Evolutionary conservation across 176 grass and related monocot species (phyloP), one percentile per base, ranked within the genome.

Genomic region (Triticum urartu): DNA sequence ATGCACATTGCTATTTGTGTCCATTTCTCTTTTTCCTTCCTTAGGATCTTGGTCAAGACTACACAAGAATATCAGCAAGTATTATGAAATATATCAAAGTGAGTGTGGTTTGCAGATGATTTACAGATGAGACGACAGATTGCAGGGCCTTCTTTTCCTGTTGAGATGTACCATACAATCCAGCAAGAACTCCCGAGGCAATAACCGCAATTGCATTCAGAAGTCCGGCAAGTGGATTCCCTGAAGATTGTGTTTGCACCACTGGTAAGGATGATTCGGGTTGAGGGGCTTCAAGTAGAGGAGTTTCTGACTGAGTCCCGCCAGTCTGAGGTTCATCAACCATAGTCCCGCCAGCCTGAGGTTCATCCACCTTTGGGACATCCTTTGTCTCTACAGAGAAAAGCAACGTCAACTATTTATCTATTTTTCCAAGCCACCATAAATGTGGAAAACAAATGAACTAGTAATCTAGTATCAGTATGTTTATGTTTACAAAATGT

Each of bases 61-160:
- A 79, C 9, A 64, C 20, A 81, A 86, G 65, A 61, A 71, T 64
- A 36, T 26, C 66, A 69, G 6, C 2, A 17, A 21, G 30, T 5
- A 12, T n/a, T 63, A 77, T 61, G 39, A 82, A 71, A 90, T 26
- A 47, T 59, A 8, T 50, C 1, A 64, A 39, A 39, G 72, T 72
- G 75, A 67, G 68, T 64, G 42, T 14, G 72, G 90, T 79, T 84
- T 84, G 84, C 13, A 92, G 85, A 89, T 91, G 81, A 61, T 89
- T 97, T 97, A 99, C 97, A 87, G 89, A 93, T 90, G 92, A 90
- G 70, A 99, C 83, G 79, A 68, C 82, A 14, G 89, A 93, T 90
- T 99, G 45, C 81, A 93, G 80, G 42, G 86, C 89, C 81, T 84
- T 80, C 91, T 93, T 94, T 88, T 97, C 97, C 86, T 94, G 90